phyloP scores from a whole-genome alignment of 75 land plant genomes.

The Picea glauca region DNA sequence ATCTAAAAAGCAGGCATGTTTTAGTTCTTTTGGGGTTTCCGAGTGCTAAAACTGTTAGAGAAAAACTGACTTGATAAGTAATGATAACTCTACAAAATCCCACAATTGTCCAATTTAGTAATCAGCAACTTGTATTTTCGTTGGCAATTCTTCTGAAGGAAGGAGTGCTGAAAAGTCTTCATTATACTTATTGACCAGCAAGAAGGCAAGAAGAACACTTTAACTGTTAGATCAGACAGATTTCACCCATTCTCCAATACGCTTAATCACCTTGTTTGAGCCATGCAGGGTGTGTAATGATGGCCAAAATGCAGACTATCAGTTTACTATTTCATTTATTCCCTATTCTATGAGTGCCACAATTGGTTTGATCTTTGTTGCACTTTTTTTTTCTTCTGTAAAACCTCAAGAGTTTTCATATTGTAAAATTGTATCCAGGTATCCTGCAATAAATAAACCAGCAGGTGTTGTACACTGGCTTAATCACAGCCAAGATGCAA shows the following conservation, averaged over 20 bases:
- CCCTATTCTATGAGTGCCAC: neutral
- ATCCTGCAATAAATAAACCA: constrained; percentile 98
- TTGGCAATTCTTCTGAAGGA: neutral
- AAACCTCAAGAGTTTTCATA: neutral
- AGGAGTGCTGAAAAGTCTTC: neutral
- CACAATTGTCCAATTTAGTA: neutral
- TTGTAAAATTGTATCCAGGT: constrained; percentile 41
- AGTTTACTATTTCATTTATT: neutral
- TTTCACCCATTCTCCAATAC: neutral
- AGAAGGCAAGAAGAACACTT: neutral
- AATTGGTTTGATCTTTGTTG: neutral
- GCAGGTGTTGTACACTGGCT: constrained; percentile 97
- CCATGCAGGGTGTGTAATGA: neutral
- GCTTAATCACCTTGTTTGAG: neutral
- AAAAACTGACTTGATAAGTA: neutral
- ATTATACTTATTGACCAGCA: neutral
- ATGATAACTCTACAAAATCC: neutral
- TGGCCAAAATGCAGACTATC: neutral
- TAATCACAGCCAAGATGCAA: constrained; percentile 73
- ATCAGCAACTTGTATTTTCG: neutral
- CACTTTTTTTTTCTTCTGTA: neutral
- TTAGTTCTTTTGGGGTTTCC: neutral
- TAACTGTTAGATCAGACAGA: neutral
- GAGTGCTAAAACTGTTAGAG: neutral
- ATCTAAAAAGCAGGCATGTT: neutral